These are phyloP conservation scores for Fusarium ambrosium DNA, from an alignment of 2,329 filamentous ascomycete genomes.

Conservation along the genomic window DNA sequence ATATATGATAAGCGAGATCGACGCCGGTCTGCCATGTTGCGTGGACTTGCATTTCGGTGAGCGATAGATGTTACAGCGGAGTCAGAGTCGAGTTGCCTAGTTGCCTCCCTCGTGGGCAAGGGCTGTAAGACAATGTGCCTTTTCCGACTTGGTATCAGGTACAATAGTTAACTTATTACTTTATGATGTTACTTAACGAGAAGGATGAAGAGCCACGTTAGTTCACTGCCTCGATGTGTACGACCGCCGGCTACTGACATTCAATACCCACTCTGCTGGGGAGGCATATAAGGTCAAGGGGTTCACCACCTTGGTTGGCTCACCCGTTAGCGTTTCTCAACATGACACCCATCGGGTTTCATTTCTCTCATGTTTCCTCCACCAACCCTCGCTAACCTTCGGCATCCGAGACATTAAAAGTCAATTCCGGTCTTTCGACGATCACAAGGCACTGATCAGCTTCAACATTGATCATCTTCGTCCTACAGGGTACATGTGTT, in stretches of 20 bases:
- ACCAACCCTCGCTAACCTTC: background rate
- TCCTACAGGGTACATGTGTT: too few relatives aligned
- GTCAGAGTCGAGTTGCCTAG: background rate
- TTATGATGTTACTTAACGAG: background rate
- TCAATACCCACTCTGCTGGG: background rate
- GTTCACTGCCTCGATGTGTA: background rate
- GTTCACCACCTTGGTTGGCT: too few relatives aligned
- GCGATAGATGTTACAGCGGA: background rate
- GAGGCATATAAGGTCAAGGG: too few relatives aligned
- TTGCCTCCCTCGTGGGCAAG: too few relatives aligned
- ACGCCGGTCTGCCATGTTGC: background rate
- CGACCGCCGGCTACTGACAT: background rate
- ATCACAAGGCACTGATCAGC: background rate
- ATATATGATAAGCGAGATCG: too few relatives aligned
- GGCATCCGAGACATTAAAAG: background rate
- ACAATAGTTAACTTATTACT: background rate
- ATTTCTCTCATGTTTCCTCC: background rate
- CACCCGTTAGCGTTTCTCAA: too few relatives aligned
- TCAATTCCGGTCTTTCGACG: background rate
- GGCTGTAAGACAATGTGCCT: background rate
- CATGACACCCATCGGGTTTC: background rate
- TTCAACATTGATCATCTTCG: background rate
- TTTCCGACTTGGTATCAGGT: too few relatives aligned
- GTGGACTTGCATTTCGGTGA: background rate
- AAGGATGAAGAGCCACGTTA: background rate